phyloP scores from a whole-genome alignment of 805 yeast species.

The Geotrichum ghanense region DNA sequence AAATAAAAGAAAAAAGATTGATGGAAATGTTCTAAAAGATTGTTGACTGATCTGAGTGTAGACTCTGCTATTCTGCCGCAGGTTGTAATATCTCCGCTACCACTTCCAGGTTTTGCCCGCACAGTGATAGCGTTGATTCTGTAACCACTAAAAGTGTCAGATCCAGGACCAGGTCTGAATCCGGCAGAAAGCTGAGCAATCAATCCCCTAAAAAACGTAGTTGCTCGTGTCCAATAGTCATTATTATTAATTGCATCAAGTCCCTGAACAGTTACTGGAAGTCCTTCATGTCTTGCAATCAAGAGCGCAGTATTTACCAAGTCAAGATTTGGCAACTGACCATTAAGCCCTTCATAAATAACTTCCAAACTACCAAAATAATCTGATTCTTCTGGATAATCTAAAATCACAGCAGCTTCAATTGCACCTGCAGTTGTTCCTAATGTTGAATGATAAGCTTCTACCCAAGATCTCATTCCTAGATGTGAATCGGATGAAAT shows the following conservation, averaged over 20 bases:
- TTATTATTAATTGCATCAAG: slow-evolving; percentile 15
- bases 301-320: slow-evolving; percentile 71
- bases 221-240: slow-evolving; percentile 37
- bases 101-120: slow-evolving; percentile 49
- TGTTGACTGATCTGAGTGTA: slow-evolving; percentile 77
- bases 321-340: slow-evolving; percentile 92
- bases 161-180: slow-evolving; percentile 47
- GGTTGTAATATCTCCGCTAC: slow-evolving; percentile 71
- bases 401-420: slow-evolving; percentile 81
- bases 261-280: slow-evolving; percentile 57
- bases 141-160: slow-evolving; percentile 94
- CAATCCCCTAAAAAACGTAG: slow-evolving; percentile 54
- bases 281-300: slow-evolving; percentile 64
- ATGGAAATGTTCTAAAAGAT: slow-evolving; percentile 88
- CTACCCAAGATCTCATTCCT: slow-evolving; percentile 80
- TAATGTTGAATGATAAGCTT: slow-evolving; percentile 77
- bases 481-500: slow-evolving; percentile 60
- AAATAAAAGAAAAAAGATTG: slow-evolving; percentile 93
- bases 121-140: slow-evolving; percentile 83
- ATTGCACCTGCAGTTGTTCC: slow-evolving; percentile 89
- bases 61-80: slow-evolving; percentile 88
- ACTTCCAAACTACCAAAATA: slow-evolving; percentile 65
- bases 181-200: slow-evolving; percentile 63
- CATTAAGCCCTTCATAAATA: slow-evolving; percentile 80
- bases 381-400: slow-evolving; percentile 54